Evolutionary conservation across 768 basidiomycete genomes (phyloP).

Genomic region (Russula abietina): DNA sequence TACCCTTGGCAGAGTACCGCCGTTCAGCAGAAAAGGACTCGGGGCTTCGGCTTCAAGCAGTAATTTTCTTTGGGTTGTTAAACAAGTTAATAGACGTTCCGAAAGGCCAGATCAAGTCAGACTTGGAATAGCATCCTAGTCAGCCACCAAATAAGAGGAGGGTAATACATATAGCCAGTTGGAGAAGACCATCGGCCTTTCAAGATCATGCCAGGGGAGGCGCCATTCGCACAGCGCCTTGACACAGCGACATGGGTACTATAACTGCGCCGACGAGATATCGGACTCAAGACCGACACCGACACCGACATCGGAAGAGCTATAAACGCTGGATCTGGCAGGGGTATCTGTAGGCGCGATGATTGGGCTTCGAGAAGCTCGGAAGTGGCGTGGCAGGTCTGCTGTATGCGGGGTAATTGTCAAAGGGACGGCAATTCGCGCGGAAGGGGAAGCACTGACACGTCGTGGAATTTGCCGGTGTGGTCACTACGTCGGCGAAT

Average conservation of each 20-base stretch:
- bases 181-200: not conserved
- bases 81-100: not conserved
- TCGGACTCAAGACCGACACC: slow-evolving; percentile 13
- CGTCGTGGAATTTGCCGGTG: slow-evolving; percentile 12
- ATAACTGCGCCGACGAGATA: not conserved
- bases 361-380: slow-evolving; percentile 20
- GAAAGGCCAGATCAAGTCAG: not conserved
- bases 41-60: not conserved
- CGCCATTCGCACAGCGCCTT: not conserved
- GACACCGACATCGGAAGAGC: not conserved
- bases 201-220: not conserved
- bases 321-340: slow-evolving; percentile 2
- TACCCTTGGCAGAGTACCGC: not conserved
- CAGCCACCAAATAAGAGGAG: not conserved
- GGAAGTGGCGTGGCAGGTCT: slow-evolving; percentile 17
- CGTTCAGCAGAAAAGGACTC: not conserved
- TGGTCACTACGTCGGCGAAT: not conserved
- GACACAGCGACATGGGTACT: not conserved
- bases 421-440: slow-evolving; percentile 13
- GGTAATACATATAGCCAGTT: not conserved
- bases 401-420: slow-evolving; percentile 21
- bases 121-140: not conserved
- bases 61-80: not conserved
- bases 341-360: slow-evolving; percentile 14
- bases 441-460: slow-evolving; percentile 7